Evolutionary conservation across 495 filamentous ascomycete genomes (phyloP).

Genomic region (Penicillium malachiteum): DNA sequence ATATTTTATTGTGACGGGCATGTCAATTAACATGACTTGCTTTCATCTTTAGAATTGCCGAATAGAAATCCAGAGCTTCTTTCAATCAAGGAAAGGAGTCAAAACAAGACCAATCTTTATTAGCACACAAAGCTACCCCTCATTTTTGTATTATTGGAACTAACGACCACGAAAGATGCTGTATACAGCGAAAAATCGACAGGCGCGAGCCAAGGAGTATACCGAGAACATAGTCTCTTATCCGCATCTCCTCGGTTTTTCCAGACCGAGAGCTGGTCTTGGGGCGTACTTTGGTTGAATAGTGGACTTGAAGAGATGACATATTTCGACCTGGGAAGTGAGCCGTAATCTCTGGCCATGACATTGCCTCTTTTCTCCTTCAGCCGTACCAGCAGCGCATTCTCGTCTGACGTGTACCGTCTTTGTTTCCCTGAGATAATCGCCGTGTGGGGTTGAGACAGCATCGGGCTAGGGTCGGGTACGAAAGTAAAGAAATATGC

Average conservation of each 20-base stretch:
- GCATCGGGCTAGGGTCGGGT: conserved; percentile 13
- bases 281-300: conserved; percentile 17
- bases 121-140: conserved; percentile 5
- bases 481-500: conserved; percentile 17
- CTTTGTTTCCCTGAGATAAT: conserved; percentile 7
- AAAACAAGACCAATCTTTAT: too few species aligned
- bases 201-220: too few species aligned
- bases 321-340: conserved; percentile 13
- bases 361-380: conserved; percentile 15
- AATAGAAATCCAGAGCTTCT: too few species aligned
- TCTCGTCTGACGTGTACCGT: conserved; percentile 11
- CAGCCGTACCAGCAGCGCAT: conserved; percentile 15
- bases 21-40: too few species aligned
- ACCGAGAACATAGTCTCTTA: conserved; percentile 2
- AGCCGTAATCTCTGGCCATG: conserved; percentile 10
- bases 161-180: conserved; percentile 7
- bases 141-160: conserved; percentile 9
- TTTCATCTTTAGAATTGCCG: too few species aligned
- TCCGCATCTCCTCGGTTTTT: conserved; percentile 6
- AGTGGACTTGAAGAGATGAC: conserved; percentile 13
- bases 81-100: too few species aligned
- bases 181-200: too few species aligned
- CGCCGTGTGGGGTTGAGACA: conserved; percentile 4
- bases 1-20: too few species aligned
- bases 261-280: conserved; percentile 12